A percentile compares a stretch with the other conserved stretches of the same genome.
Conservation (phyloP, 805 yeast genomes). For the Candida pini region DNA sequence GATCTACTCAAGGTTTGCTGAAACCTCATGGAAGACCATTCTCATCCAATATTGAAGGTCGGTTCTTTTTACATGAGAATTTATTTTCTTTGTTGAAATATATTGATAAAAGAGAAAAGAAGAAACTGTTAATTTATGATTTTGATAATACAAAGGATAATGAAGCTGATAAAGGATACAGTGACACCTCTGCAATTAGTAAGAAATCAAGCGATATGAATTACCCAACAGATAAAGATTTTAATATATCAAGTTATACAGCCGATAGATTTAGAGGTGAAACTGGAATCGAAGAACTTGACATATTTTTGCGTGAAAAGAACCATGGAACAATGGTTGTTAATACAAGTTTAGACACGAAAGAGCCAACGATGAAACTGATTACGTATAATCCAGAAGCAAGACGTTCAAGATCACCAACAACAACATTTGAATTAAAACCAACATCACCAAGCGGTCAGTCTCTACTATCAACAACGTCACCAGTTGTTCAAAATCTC, state of each 20-base stretch:
- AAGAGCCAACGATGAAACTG: conserved; percentile 1
- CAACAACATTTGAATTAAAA: not conserved
- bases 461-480: too few species aligned
- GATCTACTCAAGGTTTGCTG: not conserved
- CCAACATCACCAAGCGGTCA: too few species aligned
- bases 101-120: conserved; percentile 19
- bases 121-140: conserved; percentile 16
- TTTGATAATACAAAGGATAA: conserved; percentile 2
- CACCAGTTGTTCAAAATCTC: not conserved
- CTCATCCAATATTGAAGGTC: conserved; percentile 21
- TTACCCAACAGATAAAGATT: too few species aligned
- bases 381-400: conserved; percentile 1
- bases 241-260: too few species aligned
- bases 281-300: conserved; percentile 1
- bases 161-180: not conserved
- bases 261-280: conserved; percentile 4
- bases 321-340: not conserved
- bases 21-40: conserved; percentile 34
- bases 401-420: not conserved
- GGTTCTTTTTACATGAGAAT: conserved; percentile 25
- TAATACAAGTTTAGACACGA: not conserved
- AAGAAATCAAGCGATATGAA: too few species aligned
- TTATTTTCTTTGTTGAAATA: conserved; percentile 19
- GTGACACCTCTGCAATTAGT: conserved; percentile 5
- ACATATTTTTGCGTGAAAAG: conserved; percentile 2